These are phyloP conservation scores for Comarum palustre DNA, from an alignment of 306 rosid genomes.

Conservation along the genomic window DNA sequence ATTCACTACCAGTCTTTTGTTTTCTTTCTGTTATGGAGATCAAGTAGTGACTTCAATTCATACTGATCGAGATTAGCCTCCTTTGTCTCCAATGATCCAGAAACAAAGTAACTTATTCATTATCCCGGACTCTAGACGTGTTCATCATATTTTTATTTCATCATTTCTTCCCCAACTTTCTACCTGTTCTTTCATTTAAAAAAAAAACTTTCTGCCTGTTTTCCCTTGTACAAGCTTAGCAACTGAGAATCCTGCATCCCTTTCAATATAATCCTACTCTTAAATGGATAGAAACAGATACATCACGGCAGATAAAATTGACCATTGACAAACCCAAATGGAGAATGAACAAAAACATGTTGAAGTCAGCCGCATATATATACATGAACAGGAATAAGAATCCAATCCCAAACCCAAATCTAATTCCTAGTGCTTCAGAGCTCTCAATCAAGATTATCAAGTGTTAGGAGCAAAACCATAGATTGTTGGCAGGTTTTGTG, in stretches of 20 bases:
- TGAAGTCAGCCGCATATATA: not conserved
- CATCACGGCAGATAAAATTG: constrained; percentile 7
- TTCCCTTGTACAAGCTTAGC: not conserved
- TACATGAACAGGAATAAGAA: not conserved
- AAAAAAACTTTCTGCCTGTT: not conserved
- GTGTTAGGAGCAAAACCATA: constrained; percentile 4
- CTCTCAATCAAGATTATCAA: constrained; percentile 9
- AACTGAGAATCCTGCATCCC: constrained; percentile 7
- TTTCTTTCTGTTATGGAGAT: not conserved
- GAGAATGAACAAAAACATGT: constrained; percentile 22
- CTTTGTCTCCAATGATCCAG: not conserved
- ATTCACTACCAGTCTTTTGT: not conserved
- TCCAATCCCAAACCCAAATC: constrained; percentile 18
- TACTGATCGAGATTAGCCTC: not conserved
- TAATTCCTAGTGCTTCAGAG: constrained; percentile 27
- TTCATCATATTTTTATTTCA: not conserved
- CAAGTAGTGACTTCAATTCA: not conserved
- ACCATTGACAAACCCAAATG: constrained; percentile 22
- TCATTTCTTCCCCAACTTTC: not conserved
- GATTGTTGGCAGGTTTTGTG: constrained; percentile 25
- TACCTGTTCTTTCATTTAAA: too few relatives aligned
- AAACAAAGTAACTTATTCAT: too few relatives aligned
- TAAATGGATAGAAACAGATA: constrained; percentile 11
- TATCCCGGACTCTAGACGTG: not conserved
- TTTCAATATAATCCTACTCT: constrained; percentile 3